Evolutionary conservation across 306 rosid genomes (phyloP).

Genomic region (Glycine soja): DNA sequence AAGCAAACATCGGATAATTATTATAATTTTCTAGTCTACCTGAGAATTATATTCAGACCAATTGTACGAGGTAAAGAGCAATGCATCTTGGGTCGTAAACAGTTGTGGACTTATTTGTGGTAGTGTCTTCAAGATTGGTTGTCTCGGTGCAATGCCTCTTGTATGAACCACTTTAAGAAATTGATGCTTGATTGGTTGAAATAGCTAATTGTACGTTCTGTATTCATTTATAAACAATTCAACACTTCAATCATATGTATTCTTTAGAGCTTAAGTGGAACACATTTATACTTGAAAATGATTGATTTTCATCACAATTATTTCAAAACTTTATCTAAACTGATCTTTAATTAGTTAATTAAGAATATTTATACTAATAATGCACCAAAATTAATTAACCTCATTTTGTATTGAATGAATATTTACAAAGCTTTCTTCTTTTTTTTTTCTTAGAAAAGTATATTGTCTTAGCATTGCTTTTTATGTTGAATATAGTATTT

Average conservation of each 20-base stretch:
- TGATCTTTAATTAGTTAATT: too few relatives aligned
- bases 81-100: too few relatives aligned
- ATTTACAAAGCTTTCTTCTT: background rate
- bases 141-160: background rate
- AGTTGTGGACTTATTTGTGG: too few relatives aligned
- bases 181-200: background rate
- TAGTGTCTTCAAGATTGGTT: background rate
- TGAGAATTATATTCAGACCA: background rate
- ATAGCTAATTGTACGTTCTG: background rate
- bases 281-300: background rate
- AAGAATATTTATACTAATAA: too few relatives aligned
- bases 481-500: background rate
- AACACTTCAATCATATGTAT: background rate
- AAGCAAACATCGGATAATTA: background rate
- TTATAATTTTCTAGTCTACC: background rate
- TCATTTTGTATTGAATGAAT: background rate
- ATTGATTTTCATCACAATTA: too few relatives aligned
- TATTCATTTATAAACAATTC: background rate
- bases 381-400: background rate
- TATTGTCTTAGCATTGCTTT: background rate
- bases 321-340: too few relatives aligned
- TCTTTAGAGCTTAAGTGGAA: background rate
- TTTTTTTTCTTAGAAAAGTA: background rate
- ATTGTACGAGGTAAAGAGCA: background rate
- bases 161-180: background rate